phyloP scores from a whole-genome alignment of 805 yeast genomes.

The Naumovozyma baii region DNA sequence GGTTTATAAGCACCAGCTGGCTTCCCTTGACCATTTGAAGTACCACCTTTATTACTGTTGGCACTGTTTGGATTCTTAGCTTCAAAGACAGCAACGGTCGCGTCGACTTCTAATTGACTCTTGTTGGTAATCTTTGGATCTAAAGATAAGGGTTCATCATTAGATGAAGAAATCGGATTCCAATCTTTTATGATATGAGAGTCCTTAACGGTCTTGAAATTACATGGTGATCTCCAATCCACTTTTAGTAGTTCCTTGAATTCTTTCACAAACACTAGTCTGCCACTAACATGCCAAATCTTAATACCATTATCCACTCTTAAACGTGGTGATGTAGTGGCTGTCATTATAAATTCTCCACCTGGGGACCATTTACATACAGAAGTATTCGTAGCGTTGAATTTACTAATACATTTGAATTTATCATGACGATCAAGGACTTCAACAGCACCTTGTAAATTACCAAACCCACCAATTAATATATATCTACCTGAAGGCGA shows the following conservation, averaged over 20 bases:
- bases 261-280: slow-evolving; percentile 66
- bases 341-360: slow-evolving; percentile 85
- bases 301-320: slow-evolving; percentile 94
- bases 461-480: slow-evolving; percentile 95
- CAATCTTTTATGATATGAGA: slow-evolving; percentile 28
- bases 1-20: slow-evolving; percentile 92
- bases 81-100: slow-evolving; percentile 51
- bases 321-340: slow-evolving; percentile 93
- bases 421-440: slow-evolving; percentile 85
- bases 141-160: slow-evolving; percentile 8
- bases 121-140: slow-evolving; percentile 39
- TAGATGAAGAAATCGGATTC: slow-evolving; percentile 3
- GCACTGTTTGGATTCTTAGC: slow-evolving; percentile 30
- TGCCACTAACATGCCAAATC: slow-evolving; percentile 87
- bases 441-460: slow-evolving; percentile 92
- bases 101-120: slow-evolving; percentile 58
- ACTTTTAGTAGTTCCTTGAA: slow-evolving; percentile 72
- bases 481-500: slow-evolving; percentile 92
- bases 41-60: slow-evolving; percentile 3
- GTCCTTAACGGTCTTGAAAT: slow-evolving; percentile 20
- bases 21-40: slow-evolving; percentile 29
- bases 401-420: slow-evolving; percentile 66
- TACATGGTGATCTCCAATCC: slow-evolving; percentile 63
- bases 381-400: slow-evolving; percentile 91
- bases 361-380: slow-evolving; percentile 98